Evolutionary conservation across 306 rosid species (phyloP), one percentile per base, ranked within the genome.

Genomic region (Gynostemma pentaphyllum): DNA sequence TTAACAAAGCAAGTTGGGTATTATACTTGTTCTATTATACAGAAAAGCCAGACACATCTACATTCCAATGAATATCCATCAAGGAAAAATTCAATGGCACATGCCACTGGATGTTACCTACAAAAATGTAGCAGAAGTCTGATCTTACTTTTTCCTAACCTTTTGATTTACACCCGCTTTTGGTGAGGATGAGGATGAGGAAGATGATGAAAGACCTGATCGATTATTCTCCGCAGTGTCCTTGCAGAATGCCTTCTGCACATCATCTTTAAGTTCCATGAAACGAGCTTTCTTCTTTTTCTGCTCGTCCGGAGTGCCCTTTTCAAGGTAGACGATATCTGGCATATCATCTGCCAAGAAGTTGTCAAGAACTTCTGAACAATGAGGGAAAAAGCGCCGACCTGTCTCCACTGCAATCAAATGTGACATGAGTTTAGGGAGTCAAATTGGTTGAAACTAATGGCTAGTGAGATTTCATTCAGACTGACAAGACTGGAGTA

Each of bases 291-390:
- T 88, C 90, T 86, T 94, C 19, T 21, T 73, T 72, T 12, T 62
- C 74, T 79, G 94, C 83, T 92, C 99, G 44, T 84, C 90, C 10
- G 69, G 75, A 4, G 79, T 52, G 29, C 95, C 99, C 62, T 81
- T 83, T 7, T 88, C 91, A 2, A 94, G 84, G 77, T 77, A 78
- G 64, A 82, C 83, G 40, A 64, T 64, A 62, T 94, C 96, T 0
- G 83, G 84, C 84, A 84, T 81, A 24, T 86, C 90, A 1, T 87
- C 86, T 0, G 85, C 90, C 12, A 94, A 76, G 72, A 84, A 84
- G 65, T 74, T 84, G 54, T 94, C 97, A 19, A 94, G 83, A 76
- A 86, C 90, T 62, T 87, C 95, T 13, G 99, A 94, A 76, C 99
- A 94, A 76, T 81, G 81, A 21, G 99, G 97, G 72, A 94, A 94